Evolutionary conservation across 2,329 filamentous ascomycete species (phyloP), one percentile per base, ranked within the genome.

Genomic region (Clarireedia monteithiana): DNA sequence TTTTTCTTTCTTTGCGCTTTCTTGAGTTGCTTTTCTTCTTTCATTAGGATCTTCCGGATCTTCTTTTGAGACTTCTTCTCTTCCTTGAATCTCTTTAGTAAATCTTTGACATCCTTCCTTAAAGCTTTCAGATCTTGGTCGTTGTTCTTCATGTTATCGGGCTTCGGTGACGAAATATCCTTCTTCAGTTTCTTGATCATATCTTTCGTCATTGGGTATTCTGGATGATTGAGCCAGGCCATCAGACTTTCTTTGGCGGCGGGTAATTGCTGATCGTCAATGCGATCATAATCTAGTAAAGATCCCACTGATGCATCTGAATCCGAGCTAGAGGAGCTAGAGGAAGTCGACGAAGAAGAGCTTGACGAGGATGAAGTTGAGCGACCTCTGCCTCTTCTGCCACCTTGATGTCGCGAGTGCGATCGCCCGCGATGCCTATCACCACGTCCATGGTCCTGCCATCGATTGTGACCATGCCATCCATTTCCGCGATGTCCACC

Each of bases 231-330:
- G 1, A 80, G 72, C 78, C 79, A 83, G 6, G 71, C 66, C 23
- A 71, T 61, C 15, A 84, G 69, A 3, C 72, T 72, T 12, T 71
- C 64, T 47, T 72, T 72, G 14, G 75, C 74, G 1, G 75, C 58
- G 1, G 77, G 74, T 1, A 83, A 69, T 64, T 82, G 79, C 17
- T 69, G 63, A 52, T 76, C 74, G 12, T 66, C 67, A 2, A 83
- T 69, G 44, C 78, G 73, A 56, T 81, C 76, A 62, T 77, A 77
- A 53, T 77, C 74, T 0, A 79, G 78, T 1, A 84, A 75, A 2
- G 78, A 81, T 38, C 75, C 79, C 53, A 82, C 68, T 2, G 76
- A 78, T 0, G 68, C 67, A 9, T 59, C 57, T 0, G 71, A 73
- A 27, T 53, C 56, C 3, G 59, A 61, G 4, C 64, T 72, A 9